Conservation (phyloP, 2,329 filamentous ascomycete genomes). For the Sclerotinia sclerotiorum region DNA sequence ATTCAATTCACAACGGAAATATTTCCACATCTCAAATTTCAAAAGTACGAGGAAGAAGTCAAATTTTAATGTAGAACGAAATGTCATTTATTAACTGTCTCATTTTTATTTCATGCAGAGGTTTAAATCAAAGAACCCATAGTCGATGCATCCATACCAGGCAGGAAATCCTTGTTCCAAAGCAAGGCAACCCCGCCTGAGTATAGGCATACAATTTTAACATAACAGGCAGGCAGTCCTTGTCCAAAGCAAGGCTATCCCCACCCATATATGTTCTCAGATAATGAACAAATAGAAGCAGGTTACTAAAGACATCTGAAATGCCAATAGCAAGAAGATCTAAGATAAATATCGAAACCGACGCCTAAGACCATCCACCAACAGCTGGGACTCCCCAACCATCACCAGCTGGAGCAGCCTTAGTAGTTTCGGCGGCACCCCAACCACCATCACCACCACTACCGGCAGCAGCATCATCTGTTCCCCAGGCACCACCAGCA, state of each 20-base stretch:
- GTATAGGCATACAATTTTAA: conserved; percentile 13
- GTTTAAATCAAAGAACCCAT: not conserved
- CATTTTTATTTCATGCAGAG: not conserved
- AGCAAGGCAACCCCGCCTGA: conserved; percentile 9
- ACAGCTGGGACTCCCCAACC: conserved; percentile 7
- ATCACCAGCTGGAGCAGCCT: conserved; percentile 8
- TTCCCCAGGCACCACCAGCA: conserved; percentile 4
- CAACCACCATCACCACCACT: conserved; percentile 18
- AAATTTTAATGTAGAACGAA: not conserved
- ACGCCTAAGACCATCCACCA: not conserved
- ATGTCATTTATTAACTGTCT: not conserved
- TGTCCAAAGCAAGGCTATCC: conserved; percentile 6
- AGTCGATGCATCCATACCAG: conserved; percentile 14
- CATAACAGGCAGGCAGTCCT: conserved; percentile 10
- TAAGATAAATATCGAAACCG: not conserved
- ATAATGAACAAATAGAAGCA: not conserved
- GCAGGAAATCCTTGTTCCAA: conserved; percentile 15
- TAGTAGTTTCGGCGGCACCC: conserved; percentile 11
- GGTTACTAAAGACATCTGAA: not conserved
- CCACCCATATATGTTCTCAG: not conserved
- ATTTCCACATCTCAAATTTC: not conserved
- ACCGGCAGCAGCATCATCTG: not conserved
- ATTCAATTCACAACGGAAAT: not conserved
- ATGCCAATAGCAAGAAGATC: conserved; percentile 7
- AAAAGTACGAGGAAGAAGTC: not conserved